Conservation (phyloP, 176 grass and related monocot species). For the Triticum dicoccoides region DNA sequence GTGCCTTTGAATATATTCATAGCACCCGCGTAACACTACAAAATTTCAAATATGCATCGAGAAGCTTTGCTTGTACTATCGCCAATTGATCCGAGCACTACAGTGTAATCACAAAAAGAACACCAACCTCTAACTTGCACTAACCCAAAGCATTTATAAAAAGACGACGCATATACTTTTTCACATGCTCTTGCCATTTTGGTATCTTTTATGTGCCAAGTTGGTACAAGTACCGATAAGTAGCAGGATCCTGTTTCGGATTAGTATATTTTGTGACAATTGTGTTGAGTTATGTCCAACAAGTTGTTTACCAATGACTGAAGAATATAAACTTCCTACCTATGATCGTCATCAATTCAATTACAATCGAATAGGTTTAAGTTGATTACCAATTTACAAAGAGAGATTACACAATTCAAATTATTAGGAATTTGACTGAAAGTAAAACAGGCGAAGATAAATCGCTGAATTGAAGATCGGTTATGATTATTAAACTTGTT, state of each 20-base stretch:
- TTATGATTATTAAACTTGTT: no score
- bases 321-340: background rate
- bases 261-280: background rate
- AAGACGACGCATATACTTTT: constrained; percentile 24
- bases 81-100: constrained; percentile 28
- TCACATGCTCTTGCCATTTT: constrained; percentile 14
- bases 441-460: no score
- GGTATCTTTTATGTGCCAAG: constrained; percentile 24
- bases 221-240: constrained; percentile 9
- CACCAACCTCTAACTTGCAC: constrained; percentile 26
- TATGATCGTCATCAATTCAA: background rate
- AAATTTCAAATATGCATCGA: background rate
- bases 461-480: no score
- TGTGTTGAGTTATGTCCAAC: background rate
- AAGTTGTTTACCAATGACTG: background rate
- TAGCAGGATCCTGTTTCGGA: background rate
- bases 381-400: no score
- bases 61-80: constrained; percentile 27
- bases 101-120: constrained; percentile 26
- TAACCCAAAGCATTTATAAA: background rate
- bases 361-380: background rate
- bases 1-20: constrained; percentile 20
- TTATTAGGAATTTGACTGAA: no score
- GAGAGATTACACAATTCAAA: no score
- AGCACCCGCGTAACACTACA: constrained; percentile 14